Base-by-base conservation (phyloP, 2,329 filamentous ascomycete genomes). In the Apiospora marii region DNA sequence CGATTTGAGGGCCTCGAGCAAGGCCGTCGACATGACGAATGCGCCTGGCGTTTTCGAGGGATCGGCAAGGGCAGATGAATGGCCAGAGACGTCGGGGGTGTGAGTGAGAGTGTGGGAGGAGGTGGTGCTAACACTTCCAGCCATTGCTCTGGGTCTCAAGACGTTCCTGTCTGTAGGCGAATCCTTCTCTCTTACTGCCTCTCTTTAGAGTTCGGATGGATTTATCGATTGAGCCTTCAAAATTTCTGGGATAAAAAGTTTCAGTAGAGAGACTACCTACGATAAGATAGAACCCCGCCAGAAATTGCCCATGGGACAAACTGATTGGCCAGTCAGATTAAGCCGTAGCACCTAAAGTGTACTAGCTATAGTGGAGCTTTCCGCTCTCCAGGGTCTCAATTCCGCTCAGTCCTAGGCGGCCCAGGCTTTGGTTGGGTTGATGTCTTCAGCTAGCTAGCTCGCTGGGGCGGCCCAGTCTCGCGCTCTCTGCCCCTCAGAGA, bases 81-180 rank as follows among this genome's bases (percentile, higher is more conserved):
- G 80, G 34, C 58, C 58, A 37, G 81, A 80, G 80, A 86, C 85
- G 71, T 80, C 79, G 68, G 87, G 84, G 53, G 85, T 83, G 71
- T 86, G 84, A 53, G 87, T 90, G 80, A 92, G 84, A 49, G 90
- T 92, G 79, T 92, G 88, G 6, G 90, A 92, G 74, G 90, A 91
- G 74, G 87, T 87, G 68, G 86, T 87, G 82, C 87, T 88, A 77
- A 75, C 75, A 76, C 79, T 75, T 70, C 81, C 81, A 74, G 83
- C 82, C 80, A 82, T 82, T 76, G 71, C 49, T 73, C 67, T 34
- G 61, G 30, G 58, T 64, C 41, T 64, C 58, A 41, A 41, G 22
- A 30, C n/a, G 24, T 69, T 46, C 27, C 41, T 69, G 24, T 69
- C 46, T 19, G 46, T 30, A 69, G 37, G 41, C 41, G 22, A 69